These are phyloP conservation scores for Telopea speciosissima DNA, from an alignment of 177 flowering plant genomes.

Conservation along the genomic window DNA sequence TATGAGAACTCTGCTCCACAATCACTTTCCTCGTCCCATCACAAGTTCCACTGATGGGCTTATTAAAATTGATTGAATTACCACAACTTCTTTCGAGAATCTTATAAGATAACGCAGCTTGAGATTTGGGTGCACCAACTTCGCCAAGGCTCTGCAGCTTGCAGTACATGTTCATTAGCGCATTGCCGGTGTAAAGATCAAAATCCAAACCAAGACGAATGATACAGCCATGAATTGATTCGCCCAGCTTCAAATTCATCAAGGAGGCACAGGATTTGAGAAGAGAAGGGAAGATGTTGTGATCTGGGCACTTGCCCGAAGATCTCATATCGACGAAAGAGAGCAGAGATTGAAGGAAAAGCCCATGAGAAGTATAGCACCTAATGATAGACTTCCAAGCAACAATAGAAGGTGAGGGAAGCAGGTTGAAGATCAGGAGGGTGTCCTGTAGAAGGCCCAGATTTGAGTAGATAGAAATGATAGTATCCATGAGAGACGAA, in stretches of 20 bases:
- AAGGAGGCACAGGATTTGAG: conserved; percentile 54
- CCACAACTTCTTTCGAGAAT: conserved; percentile 21
- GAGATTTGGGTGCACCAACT: background rate
- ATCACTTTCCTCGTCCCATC: background rate
- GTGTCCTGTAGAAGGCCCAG: conserved; percentile 47
- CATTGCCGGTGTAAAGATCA: conserved; percentile 80
- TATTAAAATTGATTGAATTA: background rate
- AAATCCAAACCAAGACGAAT: conserved; percentile 53
- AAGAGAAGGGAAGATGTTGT: conserved; percentile 68
- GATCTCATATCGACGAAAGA: conserved; percentile 49
- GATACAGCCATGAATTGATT: conserved; percentile 63
- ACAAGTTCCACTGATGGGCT: background rate
- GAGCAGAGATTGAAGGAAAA: conserved; percentile 29
- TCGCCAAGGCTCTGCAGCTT: conserved; percentile 34
- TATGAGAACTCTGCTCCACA: background rate
- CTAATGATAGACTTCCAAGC: conserved; percentile 73
- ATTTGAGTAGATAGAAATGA: conserved; percentile 64
- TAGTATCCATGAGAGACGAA: conserved; percentile 13
- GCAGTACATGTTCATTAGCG: conserved; percentile 79
- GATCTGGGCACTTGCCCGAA: conserved; percentile 53
- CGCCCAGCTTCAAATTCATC: conserved; percentile 52
- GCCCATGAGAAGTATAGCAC: conserved; percentile 53
- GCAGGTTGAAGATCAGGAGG: conserved; percentile 34
- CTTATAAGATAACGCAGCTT: conserved; percentile 33
- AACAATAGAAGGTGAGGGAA: conserved; percentile 35